phyloP scores from a whole-genome alignment of 208 protist genomes.

The Strigomonas culicis region DNA sequence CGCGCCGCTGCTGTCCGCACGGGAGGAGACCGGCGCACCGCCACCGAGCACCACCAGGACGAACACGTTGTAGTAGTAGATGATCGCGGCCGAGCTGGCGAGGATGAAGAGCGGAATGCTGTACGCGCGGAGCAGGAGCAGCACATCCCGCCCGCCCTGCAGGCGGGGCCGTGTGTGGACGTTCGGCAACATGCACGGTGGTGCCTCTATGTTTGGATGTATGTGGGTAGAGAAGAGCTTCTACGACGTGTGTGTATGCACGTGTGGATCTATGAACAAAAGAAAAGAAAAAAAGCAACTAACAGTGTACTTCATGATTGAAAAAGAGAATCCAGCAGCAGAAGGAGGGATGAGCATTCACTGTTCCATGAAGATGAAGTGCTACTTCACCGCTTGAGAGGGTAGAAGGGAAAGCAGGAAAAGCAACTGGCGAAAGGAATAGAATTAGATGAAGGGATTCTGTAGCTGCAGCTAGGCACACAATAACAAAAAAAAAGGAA shows the following conservation, averaged over 20 bases:
- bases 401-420: not conserved
- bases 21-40: not conserved
- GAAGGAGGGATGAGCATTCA: slow-evolving; percentile 3
- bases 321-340: not conserved
- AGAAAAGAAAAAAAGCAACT: slow-evolving; percentile 7
- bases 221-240: not conserved
- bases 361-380: no score
- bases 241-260: no score
- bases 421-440: no score
- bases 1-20: not conserved
- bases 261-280: no score
- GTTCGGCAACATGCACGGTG: slow-evolving; percentile 6
- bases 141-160: not conserved
- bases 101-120: slow-evolving; percentile 14
- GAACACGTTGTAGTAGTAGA: slow-evolving; percentile 11
- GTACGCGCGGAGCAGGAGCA: slow-evolving; percentile 8
- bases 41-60: slow-evolving; percentile 11
- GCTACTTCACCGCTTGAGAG: not conserved
- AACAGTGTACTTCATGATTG: not conserved
- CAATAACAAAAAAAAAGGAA: no score
- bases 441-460: no score
- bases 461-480: no score
- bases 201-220: not conserved
- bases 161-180: slow-evolving; percentile 3
- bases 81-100: not conserved